A percentile compares a stretch with the other conserved stretches of the same genome.
Conservation (phyloP, 2,329 filamentous ascomycete genomes). For the Apiospora aurea region DNA sequence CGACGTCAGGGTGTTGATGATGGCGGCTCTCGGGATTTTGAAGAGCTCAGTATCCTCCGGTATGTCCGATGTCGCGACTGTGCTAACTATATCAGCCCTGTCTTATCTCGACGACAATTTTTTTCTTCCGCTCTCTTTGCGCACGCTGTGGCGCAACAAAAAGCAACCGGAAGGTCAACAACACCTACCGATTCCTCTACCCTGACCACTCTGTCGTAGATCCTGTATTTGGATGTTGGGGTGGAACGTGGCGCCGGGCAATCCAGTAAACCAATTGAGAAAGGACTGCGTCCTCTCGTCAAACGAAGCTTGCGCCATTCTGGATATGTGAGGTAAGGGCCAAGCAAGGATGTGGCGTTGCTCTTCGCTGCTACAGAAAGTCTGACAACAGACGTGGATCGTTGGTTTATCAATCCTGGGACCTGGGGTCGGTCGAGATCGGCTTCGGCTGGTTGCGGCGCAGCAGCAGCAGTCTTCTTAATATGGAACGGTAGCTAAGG, state of each 20-base stretch:
- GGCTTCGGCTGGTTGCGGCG: not conserved
- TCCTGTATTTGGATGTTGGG: conserved; percentile 59
- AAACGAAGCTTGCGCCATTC: conserved; percentile 42
- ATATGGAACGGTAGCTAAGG: not conserved
- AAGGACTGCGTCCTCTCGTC: conserved; percentile 53
- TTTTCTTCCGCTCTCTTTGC: not conserved
- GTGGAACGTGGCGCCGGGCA: conserved; percentile 62
- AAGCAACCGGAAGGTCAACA: not conserved
- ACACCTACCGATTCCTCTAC: conserved; percentile 61
- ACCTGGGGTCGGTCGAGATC: conserved; percentile 13
- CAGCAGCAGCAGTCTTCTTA: not conserved
- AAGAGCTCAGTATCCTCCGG: conserved; percentile 79
- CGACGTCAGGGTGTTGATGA: conserved; percentile 79
- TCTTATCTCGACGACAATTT: not conserved
- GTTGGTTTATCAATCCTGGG: not conserved
- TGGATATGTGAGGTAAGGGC: not conserved
- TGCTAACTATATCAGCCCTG: conserved; percentile 21
- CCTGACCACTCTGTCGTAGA: conserved; percentile 56
- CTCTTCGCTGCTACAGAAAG: not conserved
- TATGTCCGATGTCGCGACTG: conserved; percentile 77
- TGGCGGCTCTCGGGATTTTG: conserved; percentile 74
- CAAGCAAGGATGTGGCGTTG: not conserved
- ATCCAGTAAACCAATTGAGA: conserved; percentile 60
- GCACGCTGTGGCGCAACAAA: not conserved
- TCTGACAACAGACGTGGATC: not conserved